Conservation (phyloP, 1,284 basidiomycete genomes). For the Pseudozyma thailandica region DNA sequence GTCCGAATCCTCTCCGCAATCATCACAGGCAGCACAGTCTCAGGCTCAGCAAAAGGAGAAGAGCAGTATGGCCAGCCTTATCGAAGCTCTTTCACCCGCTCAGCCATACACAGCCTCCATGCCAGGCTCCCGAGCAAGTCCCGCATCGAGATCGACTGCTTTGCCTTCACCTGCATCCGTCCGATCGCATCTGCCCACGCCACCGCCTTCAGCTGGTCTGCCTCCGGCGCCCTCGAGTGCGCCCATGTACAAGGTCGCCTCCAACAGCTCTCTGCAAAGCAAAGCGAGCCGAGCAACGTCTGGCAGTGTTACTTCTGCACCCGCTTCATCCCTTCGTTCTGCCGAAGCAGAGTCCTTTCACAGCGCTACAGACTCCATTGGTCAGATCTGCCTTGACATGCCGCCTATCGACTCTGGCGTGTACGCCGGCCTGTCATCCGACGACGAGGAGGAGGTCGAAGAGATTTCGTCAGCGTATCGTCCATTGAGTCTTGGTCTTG, state of each 20-base stretch:
- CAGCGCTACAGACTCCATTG: slow-evolving; percentile 37
- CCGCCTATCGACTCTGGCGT: slow-evolving; percentile 9
- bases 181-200: slow-evolving; percentile 33
- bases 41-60: slow-evolving; percentile 5
- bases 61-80: slow-evolving; percentile 32
- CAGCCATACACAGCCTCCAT: slow-evolving; percentile 30
- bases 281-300: slow-evolving; percentile 28
- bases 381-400: slow-evolving; percentile 39
- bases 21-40: background rate
- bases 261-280: slow-evolving; percentile 35
- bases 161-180: slow-evolving; percentile 15
- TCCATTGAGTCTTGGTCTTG: slow-evolving; percentile 46
- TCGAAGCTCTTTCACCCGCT: slow-evolving; percentile 31
- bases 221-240: slow-evolving; percentile 33
- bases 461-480: slow-evolving; percentile 18
- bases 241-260: slow-evolving; percentile 31
- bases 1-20: slow-evolving; percentile 1
- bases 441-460: slow-evolving; percentile 15
- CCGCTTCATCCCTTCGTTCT: background rate
- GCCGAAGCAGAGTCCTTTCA: slow-evolving; percentile 24
- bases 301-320: background rate
- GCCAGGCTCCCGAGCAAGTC: slow-evolving; percentile 15
- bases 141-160: slow-evolving; percentile 5
- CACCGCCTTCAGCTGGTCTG: slow-evolving; percentile 35
- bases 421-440: slow-evolving; percentile 4